These are phyloP conservation scores for Collybia sordida DNA, from an alignment of 768 basidiomycete species.

Conservation along the genomic window DNA sequence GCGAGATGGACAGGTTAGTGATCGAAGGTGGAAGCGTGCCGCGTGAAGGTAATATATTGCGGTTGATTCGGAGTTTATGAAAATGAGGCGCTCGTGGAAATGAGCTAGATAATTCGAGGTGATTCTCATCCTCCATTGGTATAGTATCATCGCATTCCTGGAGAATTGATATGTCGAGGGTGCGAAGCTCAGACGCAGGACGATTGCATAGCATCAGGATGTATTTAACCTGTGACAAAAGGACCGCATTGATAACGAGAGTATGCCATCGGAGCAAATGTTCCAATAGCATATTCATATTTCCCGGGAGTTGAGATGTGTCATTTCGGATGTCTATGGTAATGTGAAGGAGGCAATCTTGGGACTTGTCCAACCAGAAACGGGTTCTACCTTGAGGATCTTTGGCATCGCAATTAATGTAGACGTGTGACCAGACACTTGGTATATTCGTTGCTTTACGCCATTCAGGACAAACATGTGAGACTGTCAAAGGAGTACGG, in stretches of 20 bases:
- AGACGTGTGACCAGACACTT: conserved; percentile 58
- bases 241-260: conserved; percentile 37
- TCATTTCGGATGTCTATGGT: conserved; percentile 38
- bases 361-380: conserved; percentile 52
- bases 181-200: conserved; percentile 33
- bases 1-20: conserved; percentile 31
- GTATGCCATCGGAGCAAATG: conserved; percentile 43
- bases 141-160: conserved; percentile 24
- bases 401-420: conserved; percentile 45
- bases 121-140: conserved; percentile 16
- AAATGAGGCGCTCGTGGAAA: conserved; percentile 34
- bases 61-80: conserved; percentile 28
- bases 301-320: conserved; percentile 24
- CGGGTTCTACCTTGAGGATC: conserved; percentile 40
- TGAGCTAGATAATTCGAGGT: conserved; percentile 27
- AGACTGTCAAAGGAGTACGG: conserved; percentile 51
- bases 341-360: conserved; percentile 41
- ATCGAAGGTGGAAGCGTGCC: conserved; percentile 31
- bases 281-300: conserved; percentile 39
- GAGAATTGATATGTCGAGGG: conserved; percentile 27
- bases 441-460: conserved; percentile 49
- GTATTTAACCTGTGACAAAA: conserved; percentile 35
- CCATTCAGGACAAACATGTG: conserved; percentile 63
- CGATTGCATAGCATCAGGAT: conserved; percentile 36
- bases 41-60: conserved; percentile 32